Percentiles rank a stretch among this genome's conserved stretches.
Conservation (phyloP, 1,284 basidiomycete genomes). For the Heterobasidion annosum region DNA sequence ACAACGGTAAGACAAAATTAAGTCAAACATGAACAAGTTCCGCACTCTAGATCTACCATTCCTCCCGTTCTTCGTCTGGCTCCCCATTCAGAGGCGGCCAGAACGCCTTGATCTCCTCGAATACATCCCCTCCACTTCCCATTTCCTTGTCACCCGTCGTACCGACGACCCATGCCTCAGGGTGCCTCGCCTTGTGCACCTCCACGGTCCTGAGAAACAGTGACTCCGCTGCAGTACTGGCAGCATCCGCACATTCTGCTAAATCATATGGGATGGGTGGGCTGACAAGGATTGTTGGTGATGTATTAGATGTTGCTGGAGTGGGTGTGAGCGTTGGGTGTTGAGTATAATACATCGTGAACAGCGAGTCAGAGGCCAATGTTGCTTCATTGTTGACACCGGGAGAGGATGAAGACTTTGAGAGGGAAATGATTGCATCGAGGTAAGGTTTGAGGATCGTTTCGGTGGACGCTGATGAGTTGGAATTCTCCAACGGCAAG, state of each 20-base stretch:
- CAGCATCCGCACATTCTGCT: conserved; percentile 48
- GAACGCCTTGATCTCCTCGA: conserved; percentile 19
- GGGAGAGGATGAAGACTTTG: conserved; percentile 13
- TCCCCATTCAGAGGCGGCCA: conserved; percentile 21
- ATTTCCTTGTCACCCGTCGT: conserved; percentile 4
- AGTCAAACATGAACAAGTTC: background rate
- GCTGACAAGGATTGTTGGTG: conserved; percentile 25
- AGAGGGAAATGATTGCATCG: conserved; percentile 32
- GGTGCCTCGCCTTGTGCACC: conserved; percentile 12
- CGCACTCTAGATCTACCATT: conserved; percentile 12
- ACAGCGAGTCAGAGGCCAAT: conserved; percentile 27
- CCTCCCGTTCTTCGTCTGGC: conserved; percentile 18
- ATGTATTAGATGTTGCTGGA: conserved; percentile 5
- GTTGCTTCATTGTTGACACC: background rate
- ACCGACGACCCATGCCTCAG: conserved; percentile 3
- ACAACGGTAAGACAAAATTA: background rate
- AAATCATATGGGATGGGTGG: conserved; percentile 31
- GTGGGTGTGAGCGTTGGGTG: conserved; percentile 14
- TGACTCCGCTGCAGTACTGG: conserved; percentile 48
- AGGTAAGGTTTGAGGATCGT: conserved; percentile 54
- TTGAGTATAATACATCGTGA: conserved; percentile 50
- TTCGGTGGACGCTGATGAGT: conserved; percentile 27
- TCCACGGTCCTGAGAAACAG: conserved; percentile 47
- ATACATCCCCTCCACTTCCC: conserved; percentile 9
- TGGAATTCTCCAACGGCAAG: conserved; percentile 30